Conservation (phyloP, 1,284 basidiomycete genomes). For the Mycena citricolor region DNA sequence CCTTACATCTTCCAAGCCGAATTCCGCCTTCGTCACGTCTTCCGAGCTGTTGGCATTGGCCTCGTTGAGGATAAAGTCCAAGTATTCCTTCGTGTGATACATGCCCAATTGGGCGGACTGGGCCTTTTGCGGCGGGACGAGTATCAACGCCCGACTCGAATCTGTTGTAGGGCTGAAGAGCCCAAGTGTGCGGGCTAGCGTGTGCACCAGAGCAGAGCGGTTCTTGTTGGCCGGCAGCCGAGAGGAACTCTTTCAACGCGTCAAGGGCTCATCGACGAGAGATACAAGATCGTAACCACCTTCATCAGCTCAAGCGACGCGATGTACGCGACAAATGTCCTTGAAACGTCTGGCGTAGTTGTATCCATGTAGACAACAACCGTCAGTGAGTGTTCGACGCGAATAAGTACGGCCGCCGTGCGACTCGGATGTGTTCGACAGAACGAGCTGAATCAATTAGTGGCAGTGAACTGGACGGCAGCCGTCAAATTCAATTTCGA, state of each 20-base stretch:
- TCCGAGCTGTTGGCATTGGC: slow-evolving; percentile 26
- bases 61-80: slow-evolving; percentile 51
- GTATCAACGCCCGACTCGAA: slow-evolving; percentile 40
- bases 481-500: too few relatives aligned
- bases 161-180: slow-evolving; percentile 45
- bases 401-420: too few relatives aligned
- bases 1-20: slow-evolving; percentile 68
- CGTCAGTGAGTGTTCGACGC: too few relatives aligned
- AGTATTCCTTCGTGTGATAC: slow-evolving; percentile 60
- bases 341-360: too few relatives aligned
- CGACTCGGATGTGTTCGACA: too few relatives aligned
- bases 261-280: too few relatives aligned
- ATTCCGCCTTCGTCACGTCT: slow-evolving; percentile 36
- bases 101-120: slow-evolving; percentile 48
- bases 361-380: too few relatives aligned
- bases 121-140: slow-evolving; percentile 54
- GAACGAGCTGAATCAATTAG: too few relatives aligned
- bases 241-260: slow-evolving; percentile 67
- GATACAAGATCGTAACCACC: too few relatives aligned
- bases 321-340: slow-evolving; percentile 51
- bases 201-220: slow-evolving; percentile 81
- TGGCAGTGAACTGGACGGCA: too few relatives aligned
- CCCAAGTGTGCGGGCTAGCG: slow-evolving; percentile 59
- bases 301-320: slow-evolving; percentile 58
- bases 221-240: slow-evolving; percentile 80